Evolutionary conservation across 257 asterid species (phyloP).

Genomic region (Mitragyna speciosa): DNA sequence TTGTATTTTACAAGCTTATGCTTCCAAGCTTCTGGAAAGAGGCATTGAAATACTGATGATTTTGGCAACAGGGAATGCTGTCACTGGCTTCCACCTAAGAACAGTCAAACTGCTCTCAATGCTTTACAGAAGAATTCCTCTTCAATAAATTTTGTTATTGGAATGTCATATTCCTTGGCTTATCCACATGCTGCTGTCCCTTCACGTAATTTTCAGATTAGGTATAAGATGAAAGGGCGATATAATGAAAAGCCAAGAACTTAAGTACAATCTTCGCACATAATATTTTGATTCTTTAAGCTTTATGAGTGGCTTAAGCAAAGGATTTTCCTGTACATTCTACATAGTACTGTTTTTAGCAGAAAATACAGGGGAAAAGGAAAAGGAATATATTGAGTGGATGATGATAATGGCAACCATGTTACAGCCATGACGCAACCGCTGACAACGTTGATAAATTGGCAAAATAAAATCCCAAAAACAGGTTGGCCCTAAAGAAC

Average conservation of each 20-base stretch:
- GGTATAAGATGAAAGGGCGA: neutral
- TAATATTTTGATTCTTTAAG: neutral
- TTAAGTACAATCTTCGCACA: neutral
- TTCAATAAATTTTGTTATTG: neutral
- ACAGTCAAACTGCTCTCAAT: neutral
- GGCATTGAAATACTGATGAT: neutral
- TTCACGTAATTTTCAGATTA: neutral
- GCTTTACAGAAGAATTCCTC: neutral
- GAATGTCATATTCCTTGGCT: conserved; percentile 1
- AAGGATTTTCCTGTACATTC: neutral
- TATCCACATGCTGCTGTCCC: neutral
- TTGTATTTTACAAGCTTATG: neutral
- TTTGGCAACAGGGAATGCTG: neutral
- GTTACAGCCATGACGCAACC: conserved; percentile 7
- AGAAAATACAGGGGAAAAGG: neutral
- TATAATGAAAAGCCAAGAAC: neutral
- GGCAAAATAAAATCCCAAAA: neutral
- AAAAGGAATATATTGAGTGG: conserved; percentile 4
- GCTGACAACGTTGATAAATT: conserved; percentile 1
- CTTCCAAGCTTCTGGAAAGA: neutral
- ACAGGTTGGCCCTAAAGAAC: neutral
- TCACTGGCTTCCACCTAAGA: neutral
- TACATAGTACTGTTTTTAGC: neutral
- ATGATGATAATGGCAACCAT: conserved; percentile 7
- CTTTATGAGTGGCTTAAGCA: neutral